A percentile compares a stretch with the other conserved stretches of the same genome.
These are phyloP conservation scores for Teunomyces barrocoloradensis DNA, from an alignment of 805 yeast genomes.

Conservation along the genomic window DNA sequence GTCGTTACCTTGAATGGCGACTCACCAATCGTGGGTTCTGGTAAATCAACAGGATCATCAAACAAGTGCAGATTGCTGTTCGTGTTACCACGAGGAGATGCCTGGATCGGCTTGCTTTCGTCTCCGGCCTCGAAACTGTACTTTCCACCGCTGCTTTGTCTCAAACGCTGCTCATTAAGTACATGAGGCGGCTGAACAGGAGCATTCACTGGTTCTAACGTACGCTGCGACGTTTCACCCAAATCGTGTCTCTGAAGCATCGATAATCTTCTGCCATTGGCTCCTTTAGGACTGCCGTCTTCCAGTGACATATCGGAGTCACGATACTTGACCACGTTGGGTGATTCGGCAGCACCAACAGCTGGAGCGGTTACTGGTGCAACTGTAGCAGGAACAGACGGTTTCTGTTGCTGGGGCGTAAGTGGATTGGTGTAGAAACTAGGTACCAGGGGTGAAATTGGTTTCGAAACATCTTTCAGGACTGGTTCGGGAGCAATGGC, in stretches of 20 bases:
- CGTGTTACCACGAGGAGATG: slow-evolving; percentile 20
- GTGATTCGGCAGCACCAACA: slow-evolving; percentile 19
- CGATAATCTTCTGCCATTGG: slow-evolving; percentile 24
- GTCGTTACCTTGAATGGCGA: slow-evolving; percentile 6
- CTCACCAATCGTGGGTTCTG: slow-evolving; percentile 7
- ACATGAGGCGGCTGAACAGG: neutral
- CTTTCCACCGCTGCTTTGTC: slow-evolving; percentile 16
- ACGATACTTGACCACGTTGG: slow-evolving; percentile 36
- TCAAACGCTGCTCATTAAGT: slow-evolving; percentile 10
- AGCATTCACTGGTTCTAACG: neutral
- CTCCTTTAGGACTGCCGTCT: slow-evolving; percentile 19
- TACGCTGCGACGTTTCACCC: slow-evolving; percentile 9
- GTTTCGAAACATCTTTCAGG: neutral
- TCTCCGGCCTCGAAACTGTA: slow-evolving; percentile 44
- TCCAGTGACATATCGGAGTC: slow-evolving; percentile 27
- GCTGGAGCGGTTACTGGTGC: slow-evolving; percentile 8
- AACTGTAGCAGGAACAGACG: neutral
- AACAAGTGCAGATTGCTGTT: neutral
- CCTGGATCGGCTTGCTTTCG: slow-evolving; percentile 28
- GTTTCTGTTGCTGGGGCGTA: neutral
- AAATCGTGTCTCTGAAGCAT: slow-evolving; percentile 35
- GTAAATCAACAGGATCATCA: slow-evolving; percentile 3
- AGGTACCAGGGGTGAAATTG: neutral
- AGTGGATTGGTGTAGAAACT: slow-evolving; percentile 3
- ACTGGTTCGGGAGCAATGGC: neutral